A percentile compares a stretch with the other conserved stretches of the same genome.
phyloP scores from a whole-genome alignment of 805 yeast genomes.

The Ogataea dorogensis region DNA sequence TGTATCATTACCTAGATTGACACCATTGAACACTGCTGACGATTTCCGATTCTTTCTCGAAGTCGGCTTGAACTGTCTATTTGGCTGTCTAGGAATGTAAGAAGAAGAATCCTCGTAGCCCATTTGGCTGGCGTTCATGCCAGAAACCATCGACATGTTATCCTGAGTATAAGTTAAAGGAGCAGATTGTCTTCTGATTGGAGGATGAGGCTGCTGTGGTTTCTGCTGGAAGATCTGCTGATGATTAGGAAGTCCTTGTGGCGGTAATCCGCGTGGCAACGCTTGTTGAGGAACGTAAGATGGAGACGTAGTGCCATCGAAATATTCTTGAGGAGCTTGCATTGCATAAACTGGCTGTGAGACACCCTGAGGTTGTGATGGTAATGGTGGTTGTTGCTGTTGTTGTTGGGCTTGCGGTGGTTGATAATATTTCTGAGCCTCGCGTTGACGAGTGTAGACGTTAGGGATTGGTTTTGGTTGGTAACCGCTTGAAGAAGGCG shows the following conservation, averaged over 20 bases:
- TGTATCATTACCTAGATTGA: constrained; percentile 26
- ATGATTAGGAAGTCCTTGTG: constrained; percentile 34
- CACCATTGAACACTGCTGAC: constrained; percentile 31
- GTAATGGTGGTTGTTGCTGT: constrained; percentile 11
- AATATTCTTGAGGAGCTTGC: constrained; percentile 2
- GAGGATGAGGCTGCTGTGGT: constrained; percentile 21
- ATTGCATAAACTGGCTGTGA: not conserved
- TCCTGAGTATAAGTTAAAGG: constrained; percentile 26
- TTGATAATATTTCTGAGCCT: constrained; percentile 8
- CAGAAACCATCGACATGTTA: constrained; percentile 24
- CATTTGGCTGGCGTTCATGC: constrained; percentile 17
- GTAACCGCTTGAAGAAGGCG: constrained; percentile 16
- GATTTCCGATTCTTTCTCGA: constrained; percentile 47
- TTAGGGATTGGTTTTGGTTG: constrained; percentile 22
- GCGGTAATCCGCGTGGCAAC: constrained; percentile 34
- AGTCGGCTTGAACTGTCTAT: constrained; percentile 39
- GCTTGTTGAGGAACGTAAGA: constrained; percentile 29
- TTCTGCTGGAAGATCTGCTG: constrained; percentile 30
- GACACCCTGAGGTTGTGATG: constrained; percentile 6
- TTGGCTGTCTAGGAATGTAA: constrained; percentile 18
- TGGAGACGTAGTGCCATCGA: constrained; percentile 30
- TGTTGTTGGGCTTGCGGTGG: constrained; percentile 16
- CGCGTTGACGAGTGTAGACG: constrained; percentile 23
- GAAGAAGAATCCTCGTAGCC: constrained; percentile 23
- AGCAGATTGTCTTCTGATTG: constrained; percentile 28